Base-by-base conservation (phyloP, 192 early-diverging fungal species). In the Coemansia sp. region DNA sequence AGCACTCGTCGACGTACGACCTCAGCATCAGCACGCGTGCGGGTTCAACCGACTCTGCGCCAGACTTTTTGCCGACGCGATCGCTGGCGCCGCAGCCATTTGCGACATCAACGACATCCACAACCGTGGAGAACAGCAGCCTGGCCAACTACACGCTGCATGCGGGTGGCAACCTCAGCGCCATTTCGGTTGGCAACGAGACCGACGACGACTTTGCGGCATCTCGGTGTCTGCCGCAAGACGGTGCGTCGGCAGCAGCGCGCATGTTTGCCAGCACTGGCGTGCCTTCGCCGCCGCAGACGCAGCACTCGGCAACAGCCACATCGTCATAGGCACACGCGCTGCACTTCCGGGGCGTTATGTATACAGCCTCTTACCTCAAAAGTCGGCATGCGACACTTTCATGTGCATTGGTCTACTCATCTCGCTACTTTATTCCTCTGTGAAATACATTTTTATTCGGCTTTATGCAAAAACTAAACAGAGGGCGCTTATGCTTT, bases 1-100 rank as follows among this genome's bases (percentile, higher is more conserved):
- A 70, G 67, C 76, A 79, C 59, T 56, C 71, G 18, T 70, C 71
- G 12, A 67, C 67, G 17, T 62, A 67, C 59, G 76, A 79, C 14
- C 63, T 79, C 40, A 70, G 76, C 64, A 60, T 63, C 21, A 70
- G 67, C 66, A 79, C 76, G 10, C 66, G 76, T 3, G 76, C 76
- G 9, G 76, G 64, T 2, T 79, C 76, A 20, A 79, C 76, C 1
- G 76, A 79, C 54, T 79, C 76, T 34, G 76, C 76, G 21, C 76
- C 76, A 3, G 76, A 79, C 58, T 79, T 73, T 61, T 38, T 79
- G 25, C 76, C 61, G 10, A 73, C 70, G 61, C 74, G 65, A 28
- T 55, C 51, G 14, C 61, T 51, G 20, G 46, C 58, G 14, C 26
- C 10, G 17, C 38, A n/a, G 24, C 63, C 37, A 14, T 52, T 44